phyloP scores from a whole-genome alignment of 2,329 filamentous ascomycete genomes.

The Colletotrichum navitas region DNA sequence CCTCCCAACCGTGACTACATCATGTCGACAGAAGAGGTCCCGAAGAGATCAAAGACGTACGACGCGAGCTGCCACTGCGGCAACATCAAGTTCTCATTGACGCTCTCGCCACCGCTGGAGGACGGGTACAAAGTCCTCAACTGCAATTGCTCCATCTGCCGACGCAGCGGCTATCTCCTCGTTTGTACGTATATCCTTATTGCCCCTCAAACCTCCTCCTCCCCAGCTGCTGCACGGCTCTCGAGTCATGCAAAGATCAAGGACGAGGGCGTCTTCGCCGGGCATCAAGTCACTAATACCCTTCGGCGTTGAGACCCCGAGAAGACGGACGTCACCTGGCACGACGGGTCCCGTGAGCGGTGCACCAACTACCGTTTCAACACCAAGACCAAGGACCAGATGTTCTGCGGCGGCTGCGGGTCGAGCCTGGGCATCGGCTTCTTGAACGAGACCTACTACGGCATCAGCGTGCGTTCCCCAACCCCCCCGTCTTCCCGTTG shows the following conservation, averaged over 20 bases:
- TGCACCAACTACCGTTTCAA: conserved; percentile 60
- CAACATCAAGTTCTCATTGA: conserved; percentile 61
- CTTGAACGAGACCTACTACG: conserved; percentile 51
- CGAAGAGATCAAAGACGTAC: conserved; percentile 55
- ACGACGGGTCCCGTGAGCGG: conserved; percentile 54
- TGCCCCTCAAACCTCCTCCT: neutral
- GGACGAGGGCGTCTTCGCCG: neutral
- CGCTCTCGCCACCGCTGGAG: conserved; percentile 61
- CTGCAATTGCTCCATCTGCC: conserved; percentile 68
- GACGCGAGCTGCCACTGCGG: conserved; percentile 67
- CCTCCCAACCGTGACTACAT: neutral
- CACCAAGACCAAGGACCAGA: conserved; percentile 60
- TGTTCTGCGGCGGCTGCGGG: conserved; percentile 63
- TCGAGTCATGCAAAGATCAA: neutral
- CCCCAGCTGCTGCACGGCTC: neutral
- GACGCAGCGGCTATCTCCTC: conserved; percentile 64
- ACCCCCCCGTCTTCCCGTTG: neutral
- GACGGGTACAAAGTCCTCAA: conserved; percentile 57
- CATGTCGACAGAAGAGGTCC: conserved; percentile 41
- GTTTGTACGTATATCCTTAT: conserved; percentile 53
- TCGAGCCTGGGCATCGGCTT: conserved; percentile 63
- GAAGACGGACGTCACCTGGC: conserved; percentile 57
- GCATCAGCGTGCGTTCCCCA: conserved; percentile 56
- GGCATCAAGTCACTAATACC: neutral
- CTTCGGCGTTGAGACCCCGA: conserved; percentile 51